phyloP scores from a whole-genome alignment of 257 asterid species.

The Solanum pinnatisectum region DNA sequence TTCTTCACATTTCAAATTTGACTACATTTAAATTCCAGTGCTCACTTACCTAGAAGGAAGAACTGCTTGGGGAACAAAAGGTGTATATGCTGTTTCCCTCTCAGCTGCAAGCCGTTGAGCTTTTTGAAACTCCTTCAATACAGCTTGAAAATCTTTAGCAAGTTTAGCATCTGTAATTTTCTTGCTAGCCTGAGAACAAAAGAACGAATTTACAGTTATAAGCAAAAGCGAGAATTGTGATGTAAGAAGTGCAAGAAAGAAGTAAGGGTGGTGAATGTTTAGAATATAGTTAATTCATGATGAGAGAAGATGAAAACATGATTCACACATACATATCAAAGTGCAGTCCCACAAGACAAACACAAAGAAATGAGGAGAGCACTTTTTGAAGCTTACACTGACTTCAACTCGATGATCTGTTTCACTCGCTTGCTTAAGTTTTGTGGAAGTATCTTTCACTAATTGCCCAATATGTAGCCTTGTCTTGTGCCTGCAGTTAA shows the following conservation, averaged over 20 bases:
- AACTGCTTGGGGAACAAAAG: constrained; percentile 43
- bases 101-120: constrained; percentile 40
- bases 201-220: not conserved
- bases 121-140: constrained; percentile 77
- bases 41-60: constrained; percentile 50
- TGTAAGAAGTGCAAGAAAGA: not conserved
- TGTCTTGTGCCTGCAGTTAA: constrained; percentile 57
- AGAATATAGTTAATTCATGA: not conserved
- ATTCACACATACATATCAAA: not conserved
- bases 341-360: not conserved
- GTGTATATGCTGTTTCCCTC: constrained; percentile 64
- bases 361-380: not conserved
- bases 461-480: constrained; percentile 58
- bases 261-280: not conserved
- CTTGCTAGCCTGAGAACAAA: constrained; percentile 63
- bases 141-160: constrained; percentile 93
- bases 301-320: not conserved
- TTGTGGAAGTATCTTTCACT: constrained; percentile 72
- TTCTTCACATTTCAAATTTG: not conserved
- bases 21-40: not conserved
- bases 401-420: constrained; percentile 58
- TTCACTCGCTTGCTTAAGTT: constrained; percentile 65
- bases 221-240: not conserved
- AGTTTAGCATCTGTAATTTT: constrained; percentile 90
- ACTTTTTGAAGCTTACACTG: constrained; percentile 35